Percentiles rank a stretch among this genome's conserved stretches.
Evolutionary conservation across 139 green algal genomes (phyloP).

Genomic region (Prasinococcaceae sp.): DNA sequence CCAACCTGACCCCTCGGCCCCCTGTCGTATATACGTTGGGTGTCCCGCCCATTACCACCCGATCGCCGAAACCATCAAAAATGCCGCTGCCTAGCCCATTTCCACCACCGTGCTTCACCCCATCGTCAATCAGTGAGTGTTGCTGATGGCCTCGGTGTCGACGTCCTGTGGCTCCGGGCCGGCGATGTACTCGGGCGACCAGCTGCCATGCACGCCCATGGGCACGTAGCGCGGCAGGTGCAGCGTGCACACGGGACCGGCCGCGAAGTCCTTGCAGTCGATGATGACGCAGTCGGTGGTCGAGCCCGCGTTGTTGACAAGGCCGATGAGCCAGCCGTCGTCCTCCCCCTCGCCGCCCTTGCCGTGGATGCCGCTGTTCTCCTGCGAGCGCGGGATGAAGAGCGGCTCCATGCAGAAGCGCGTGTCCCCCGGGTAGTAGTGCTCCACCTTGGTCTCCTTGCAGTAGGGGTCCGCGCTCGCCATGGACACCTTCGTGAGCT

Average conservation of each 20-base stretch:
- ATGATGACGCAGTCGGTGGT: slow-evolving; percentile 14
- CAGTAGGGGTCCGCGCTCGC: neutral
- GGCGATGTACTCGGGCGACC: slow-evolving; percentile 17
- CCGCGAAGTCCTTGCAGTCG: slow-evolving; percentile 10
- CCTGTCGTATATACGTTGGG: too few relatives aligned
- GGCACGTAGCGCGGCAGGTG: slow-evolving; percentile 22
- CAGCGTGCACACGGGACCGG: slow-evolving; percentile 15
- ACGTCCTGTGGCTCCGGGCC: too few relatives aligned
- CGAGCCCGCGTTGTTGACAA: slow-evolving; percentile 17
- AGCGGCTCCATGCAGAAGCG: slow-evolving; percentile 27
- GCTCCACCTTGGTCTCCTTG: neutral
- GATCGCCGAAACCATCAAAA: too few relatives aligned
- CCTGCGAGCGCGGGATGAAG: slow-evolving; percentile 18
- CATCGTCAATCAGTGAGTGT: too few relatives aligned
- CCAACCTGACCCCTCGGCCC: too few relatives aligned
- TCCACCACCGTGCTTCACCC: too few relatives aligned
- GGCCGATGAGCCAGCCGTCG: slow-evolving; percentile 22
- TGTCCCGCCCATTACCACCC: too few relatives aligned
- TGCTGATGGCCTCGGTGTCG: too few relatives aligned
- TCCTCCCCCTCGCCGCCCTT: slow-evolving; percentile 15
- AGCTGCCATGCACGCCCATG: slow-evolving; percentile 26
- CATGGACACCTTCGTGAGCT: slow-evolving; percentile 4
- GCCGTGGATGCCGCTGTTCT: too few relatives aligned
- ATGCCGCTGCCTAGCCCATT: too few relatives aligned
- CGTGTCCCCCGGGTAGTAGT: slow-evolving; percentile 12